Percentiles rank a stretch among this genome's conserved stretches.
These are phyloP conservation scores for Punctularia strigosozonata DNA, from an alignment of 768 basidiomycete species.

Conservation along the genomic window DNA sequence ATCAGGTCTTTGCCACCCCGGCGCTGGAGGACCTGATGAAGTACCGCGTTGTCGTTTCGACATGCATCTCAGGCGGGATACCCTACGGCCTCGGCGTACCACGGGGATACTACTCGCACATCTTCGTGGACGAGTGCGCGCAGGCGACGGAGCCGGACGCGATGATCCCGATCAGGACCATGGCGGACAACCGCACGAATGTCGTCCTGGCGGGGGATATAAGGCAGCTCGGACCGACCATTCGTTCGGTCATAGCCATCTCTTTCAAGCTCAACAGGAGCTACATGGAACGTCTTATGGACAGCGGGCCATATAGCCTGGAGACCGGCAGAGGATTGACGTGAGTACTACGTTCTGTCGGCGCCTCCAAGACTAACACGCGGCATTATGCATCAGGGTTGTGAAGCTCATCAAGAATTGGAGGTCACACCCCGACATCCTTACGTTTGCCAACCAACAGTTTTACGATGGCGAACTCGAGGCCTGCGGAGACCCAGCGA, in stretches of 20 bases:
- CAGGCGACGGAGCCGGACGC: conserved; percentile 51
- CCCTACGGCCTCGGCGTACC: conserved; percentile 34
- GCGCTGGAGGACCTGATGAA: conserved; percentile 22
- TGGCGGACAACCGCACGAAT: conserved; percentile 21
- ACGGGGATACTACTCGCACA: conserved; percentile 45
- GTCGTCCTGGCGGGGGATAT: conserved; percentile 26
- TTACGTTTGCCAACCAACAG: conserved; percentile 41
- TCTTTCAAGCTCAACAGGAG: conserved; percentile 19
- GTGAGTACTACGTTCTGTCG: conserved; percentile 13
- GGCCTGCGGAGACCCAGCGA: conserved; percentile 12
- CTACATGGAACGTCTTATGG: conserved; percentile 25
- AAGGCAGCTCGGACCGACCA: conserved; percentile 25
- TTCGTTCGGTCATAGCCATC: conserved; percentile 17
- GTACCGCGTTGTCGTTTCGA: conserved; percentile 44
- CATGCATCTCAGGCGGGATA: conserved; percentile 41
- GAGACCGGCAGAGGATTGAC: conserved; percentile 13
- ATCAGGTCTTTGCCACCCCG: conserved; percentile 31
- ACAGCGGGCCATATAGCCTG: conserved; percentile 16
- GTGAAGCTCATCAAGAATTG: conserved; percentile 53
- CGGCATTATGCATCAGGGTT: conserved; percentile 23
- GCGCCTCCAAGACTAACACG: not conserved
- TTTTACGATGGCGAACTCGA: conserved; percentile 25
- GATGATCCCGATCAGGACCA: conserved; percentile 29
- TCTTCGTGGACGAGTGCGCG: conserved; percentile 56
- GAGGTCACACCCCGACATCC: conserved; percentile 41